These are phyloP conservation scores for Cucumis sativus DNA, from an alignment of 306 rosid species.

Conservation along the genomic window Cucumber_9930_V3 NC_026655.2:19053001-19053500, in stretches of 20 bases:
- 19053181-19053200: not conserved
- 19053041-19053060: no score
- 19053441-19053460: no score
- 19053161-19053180: not conserved
- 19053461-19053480: not conserved
- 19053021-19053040: no score
- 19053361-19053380: not conserved
- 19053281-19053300: not conserved
- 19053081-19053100: no score
- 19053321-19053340: not conserved
- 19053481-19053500: not conserved
- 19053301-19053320: not conserved
- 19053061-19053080: no score
- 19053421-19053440: no score
- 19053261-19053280: not conserved
- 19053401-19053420: no score
- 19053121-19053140: not conserved
- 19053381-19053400: no score
- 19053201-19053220: not conserved
- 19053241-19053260: not conserved
- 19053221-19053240: not conserved
- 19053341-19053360: not conserved
- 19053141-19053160: not conserved
- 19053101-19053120: not conserved
- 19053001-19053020: no score